phyloP scores from a whole-genome alignment of 1,284 basidiomycete species.

The Sanghuangporus baumii region DNA sequence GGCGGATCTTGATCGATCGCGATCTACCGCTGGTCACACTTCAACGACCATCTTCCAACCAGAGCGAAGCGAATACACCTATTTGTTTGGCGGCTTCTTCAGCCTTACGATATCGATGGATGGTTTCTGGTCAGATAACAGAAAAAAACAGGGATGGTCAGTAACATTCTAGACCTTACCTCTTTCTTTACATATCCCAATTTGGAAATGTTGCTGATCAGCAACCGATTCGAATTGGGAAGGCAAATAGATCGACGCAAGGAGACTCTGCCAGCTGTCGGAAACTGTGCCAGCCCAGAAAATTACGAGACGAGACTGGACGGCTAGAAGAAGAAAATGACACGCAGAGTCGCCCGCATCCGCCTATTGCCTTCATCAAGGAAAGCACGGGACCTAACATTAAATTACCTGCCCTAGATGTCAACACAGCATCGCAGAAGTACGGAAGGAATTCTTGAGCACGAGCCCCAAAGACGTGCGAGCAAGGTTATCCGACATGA shows the following conservation, averaged over 20 bases:
- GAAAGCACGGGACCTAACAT: neutral
- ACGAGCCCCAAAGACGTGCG: neutral
- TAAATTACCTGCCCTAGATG: neutral
- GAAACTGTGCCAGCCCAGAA: neutral
- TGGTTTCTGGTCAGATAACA: slow-evolving; percentile 8
- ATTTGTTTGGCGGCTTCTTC: neutral
- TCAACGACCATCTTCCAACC: slow-evolving; percentile 5
- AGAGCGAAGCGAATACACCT: slow-evolving; percentile 4
- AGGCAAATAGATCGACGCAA: neutral
- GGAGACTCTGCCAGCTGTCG: neutral
- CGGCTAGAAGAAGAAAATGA: neutral
- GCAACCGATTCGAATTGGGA: neutral
- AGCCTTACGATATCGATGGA: slow-evolving; percentile 14
- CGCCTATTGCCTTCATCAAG: neutral
- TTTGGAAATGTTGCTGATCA: neutral
- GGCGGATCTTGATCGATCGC: slow-evolving; percentile 64
- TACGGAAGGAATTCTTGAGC: neutral
- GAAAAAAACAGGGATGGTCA: slow-evolving; percentile 5
- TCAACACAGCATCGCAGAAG: neutral
- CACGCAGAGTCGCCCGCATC: neutral
- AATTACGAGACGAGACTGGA: neutral
- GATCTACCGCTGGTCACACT: slow-evolving; percentile 14
- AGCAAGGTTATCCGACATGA: neutral
- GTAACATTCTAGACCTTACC: neutral
- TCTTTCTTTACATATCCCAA: neutral